Evolutionary conservation across 768 basidiomycete species (phyloP), one percentile per base, ranked within the genome.

Genomic region (Crepidotus variabilis): DNA sequence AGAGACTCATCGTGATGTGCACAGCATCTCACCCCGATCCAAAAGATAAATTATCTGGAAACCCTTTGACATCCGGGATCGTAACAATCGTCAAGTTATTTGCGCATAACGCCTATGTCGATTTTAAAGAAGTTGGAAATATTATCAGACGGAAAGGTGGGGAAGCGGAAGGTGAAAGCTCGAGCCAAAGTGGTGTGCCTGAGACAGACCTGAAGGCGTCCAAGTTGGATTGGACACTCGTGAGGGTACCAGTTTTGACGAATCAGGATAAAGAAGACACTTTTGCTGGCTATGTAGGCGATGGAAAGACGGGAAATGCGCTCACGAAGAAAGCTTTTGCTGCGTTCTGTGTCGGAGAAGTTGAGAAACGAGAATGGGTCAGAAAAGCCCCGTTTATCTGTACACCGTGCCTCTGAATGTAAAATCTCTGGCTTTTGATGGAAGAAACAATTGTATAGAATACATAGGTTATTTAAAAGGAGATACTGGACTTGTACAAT

Each of bases 241-340:
- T 76, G 28, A 75, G 89, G 33, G 87, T 91, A 1, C 88, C 88
- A 0, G 51, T 88, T 22, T 65, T 91, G 62, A 84, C 76, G 45
- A 76, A 81, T 58, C 71, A 75, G 3, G 64, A 75, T 22, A 72
- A 71, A 13, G 79, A 71, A 59, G 73, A 73, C 0, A 73, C 82
- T 32, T 66, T 81, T 2, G 84, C 78, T 24, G 89, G 89, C 2
- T 88, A 89, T 63, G 70, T 87, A 5, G 88, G 89, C 2, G 88
- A 90, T 60, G 79, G 78, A 14, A 77, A 75, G 60, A 78, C 75
- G 7, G 78, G 76, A 20, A 71, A 71, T 3, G 71, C 66, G n/a
- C 66, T 90, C 36, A 67, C 87, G 1, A 76, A 87, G 58, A 69
- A 70, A 8, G 87, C 79, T 0, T 88, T 84, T 57, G 87, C 84